These are phyloP conservation scores for Immersiella caudata DNA, from an alignment of 495 filamentous ascomycete species.

Conservation along the genomic window DNA sequence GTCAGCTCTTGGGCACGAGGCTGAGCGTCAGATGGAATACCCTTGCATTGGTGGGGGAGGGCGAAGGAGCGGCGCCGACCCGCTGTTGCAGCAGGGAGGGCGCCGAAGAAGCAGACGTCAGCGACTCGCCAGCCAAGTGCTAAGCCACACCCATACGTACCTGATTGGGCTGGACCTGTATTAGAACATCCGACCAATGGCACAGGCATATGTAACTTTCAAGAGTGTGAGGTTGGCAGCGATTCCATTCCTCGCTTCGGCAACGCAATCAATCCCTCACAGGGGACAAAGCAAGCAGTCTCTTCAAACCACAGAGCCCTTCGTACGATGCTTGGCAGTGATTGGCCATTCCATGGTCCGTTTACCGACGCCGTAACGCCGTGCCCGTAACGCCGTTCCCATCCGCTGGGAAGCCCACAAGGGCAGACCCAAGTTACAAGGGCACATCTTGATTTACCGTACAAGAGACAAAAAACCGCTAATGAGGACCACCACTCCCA, in stretches of 20 bases:
- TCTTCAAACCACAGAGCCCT: not conserved
- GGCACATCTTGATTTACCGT: not conserved
- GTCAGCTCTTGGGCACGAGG: constrained; percentile 15
- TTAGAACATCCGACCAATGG: not conserved
- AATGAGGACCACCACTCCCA: constrained; percentile 14
- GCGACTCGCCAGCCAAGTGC: constrained; percentile 14
- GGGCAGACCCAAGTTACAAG: not conserved
- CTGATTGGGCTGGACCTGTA: not conserved
- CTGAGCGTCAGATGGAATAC: constrained; percentile 15
- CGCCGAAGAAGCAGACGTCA: constrained; percentile 14
- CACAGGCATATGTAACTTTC: not conserved
- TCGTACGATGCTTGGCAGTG: not conserved
- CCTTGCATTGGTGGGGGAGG: not conserved
- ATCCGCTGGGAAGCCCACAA: not conserved
- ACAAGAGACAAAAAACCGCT: constrained; percentile 3
- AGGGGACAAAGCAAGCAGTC: not conserved
- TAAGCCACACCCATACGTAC: constrained; percentile 10
- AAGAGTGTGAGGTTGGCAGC: not conserved
- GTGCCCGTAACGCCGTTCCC: constrained; percentile 7
- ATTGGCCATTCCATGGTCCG: not conserved
- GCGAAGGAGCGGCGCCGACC: constrained; percentile 7
- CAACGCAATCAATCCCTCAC: not conserved
- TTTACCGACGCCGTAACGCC: constrained; percentile 12
- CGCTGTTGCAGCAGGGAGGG: not conserved
- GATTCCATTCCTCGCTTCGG: not conserved